Evolutionary conservation across 2,329 filamentous ascomycete genomes (phyloP), one percentile per base, ranked within the genome.

Genomic region (Alternaria infectoria): DNA sequence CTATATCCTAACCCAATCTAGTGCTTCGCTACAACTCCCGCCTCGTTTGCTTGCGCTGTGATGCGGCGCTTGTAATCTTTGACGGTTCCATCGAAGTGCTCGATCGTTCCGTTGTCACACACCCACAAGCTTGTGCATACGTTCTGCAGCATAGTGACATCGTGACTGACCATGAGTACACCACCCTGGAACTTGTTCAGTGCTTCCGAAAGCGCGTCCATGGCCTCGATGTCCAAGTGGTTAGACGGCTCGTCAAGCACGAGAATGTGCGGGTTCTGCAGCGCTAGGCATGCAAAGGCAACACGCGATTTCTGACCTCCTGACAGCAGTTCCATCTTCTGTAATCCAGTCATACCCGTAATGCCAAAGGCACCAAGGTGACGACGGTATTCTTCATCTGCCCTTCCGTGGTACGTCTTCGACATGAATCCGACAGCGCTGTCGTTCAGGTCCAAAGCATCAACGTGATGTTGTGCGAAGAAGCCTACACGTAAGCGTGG

Each of bases 291-390:
- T n/a, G 96, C 95, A 81, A 99, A 99, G 8, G 96, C 96, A 2
- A 99, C 96, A 84, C 96, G 92, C 55, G 94, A 98, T 81, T 99
- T 99, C 78, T 99, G 96, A 84, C 96, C 96, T 86, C 96, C 96
- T 13, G 96, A 99, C 5, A 99, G 83, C 54, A 97, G 82, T 45
- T 83, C 95, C 91, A 99, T 97, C 83, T 97, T 97, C 79, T 99
- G 96, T 59, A 99, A 86, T 75, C 95, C 95, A 5, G 95, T 98
- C 80, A 94, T 99, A 70, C 96, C 96, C 1, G 96, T 99, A 70
- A 90, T 90, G 77, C 88, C 88, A 71, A 90, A 90, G 26, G 96
- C 96, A 74, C 96, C 96, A 15, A 99, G 88, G 80, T 97, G 93
- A 50, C 96, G 89, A 63, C 96, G 92, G 82, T 99, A 99, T 79